phyloP scores from a whole-genome alignment of 2,329 filamentous ascomycete species.

The Macrophomina pseudophaseolina region DNA sequence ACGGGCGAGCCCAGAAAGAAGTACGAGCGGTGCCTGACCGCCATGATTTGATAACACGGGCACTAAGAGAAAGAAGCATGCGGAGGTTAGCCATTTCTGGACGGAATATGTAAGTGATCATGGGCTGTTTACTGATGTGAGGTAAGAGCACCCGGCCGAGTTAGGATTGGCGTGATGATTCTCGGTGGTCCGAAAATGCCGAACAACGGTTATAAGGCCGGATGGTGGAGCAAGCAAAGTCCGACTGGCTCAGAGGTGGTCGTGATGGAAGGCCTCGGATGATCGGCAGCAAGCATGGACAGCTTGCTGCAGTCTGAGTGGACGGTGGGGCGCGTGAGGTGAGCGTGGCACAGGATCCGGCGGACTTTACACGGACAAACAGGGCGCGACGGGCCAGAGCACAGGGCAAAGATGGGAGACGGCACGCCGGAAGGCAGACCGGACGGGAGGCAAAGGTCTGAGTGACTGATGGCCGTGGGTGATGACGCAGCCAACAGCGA shows the following conservation, averaged over 20 bases:
- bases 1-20: slow-evolving; percentile 11
- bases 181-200: slow-evolving; percentile 17
- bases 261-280: slow-evolving; percentile 17
- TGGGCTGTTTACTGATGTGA: slow-evolving; percentile 22
- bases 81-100: slow-evolving; percentile 22
- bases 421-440: neutral
- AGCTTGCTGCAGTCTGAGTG: slow-evolving; percentile 15
- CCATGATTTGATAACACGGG: slow-evolving; percentile 22
- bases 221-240: neutral
- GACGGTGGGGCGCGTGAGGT: slow-evolving; percentile 6
- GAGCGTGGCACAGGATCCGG: neutral
- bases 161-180: slow-evolving; percentile 16
- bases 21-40: slow-evolving; percentile 28
- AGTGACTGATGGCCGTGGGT: neutral
- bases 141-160: slow-evolving; percentile 2
- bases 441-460: slow-evolving; percentile 1
- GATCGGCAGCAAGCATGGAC: slow-evolving; percentile 23
- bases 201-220: slow-evolving; percentile 10
- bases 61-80: slow-evolving; percentile 18
- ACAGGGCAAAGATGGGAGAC: neutral
- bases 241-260: neutral
- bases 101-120: slow-evolving; percentile 5
- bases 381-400: neutral
- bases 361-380: slow-evolving; percentile 10
- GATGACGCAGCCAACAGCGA: slow-evolving; percentile 20